phyloP scores from a whole-genome alignment of 106 monocot genomes.

The Dendrobium huoshanense region DNA sequence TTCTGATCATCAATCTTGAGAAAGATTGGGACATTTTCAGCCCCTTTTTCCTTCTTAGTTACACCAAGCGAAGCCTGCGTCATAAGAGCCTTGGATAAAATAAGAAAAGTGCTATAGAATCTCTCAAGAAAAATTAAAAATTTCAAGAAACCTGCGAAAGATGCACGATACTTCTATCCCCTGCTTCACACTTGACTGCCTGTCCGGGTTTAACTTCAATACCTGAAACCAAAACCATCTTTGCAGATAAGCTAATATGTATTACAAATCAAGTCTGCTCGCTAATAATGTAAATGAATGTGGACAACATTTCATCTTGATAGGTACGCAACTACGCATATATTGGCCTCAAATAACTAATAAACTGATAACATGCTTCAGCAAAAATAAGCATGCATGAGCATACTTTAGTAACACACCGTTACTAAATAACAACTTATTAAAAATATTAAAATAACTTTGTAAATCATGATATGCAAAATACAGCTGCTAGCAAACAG shows the following conservation, averaged over 20 bases:
- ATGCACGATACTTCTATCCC: constrained; percentile 28
- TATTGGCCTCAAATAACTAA: too few relatives aligned
- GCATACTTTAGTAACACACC: too few relatives aligned
- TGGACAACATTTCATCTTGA: too few relatives aligned
- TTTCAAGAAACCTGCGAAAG: constrained; percentile 37
- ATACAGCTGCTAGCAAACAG: too few relatives aligned
- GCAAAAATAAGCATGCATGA: too few relatives aligned
- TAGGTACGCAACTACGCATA: too few relatives aligned
- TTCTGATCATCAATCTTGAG: constrained; percentile 53
- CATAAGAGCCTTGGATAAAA: not conserved
- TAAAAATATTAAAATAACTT: too few relatives aligned
- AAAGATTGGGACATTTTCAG: constrained; percentile 37
- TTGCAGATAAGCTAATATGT: not conserved
- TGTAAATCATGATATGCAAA: too few relatives aligned
- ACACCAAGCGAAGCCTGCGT: constrained; percentile 59
- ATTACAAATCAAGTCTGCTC: too few relatives aligned
- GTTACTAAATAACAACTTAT: too few relatives aligned
- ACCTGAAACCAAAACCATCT: constrained; percentile 15
- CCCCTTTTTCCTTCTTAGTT: constrained; percentile 37
- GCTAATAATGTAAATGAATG: too few relatives aligned
- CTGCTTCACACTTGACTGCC: constrained; percentile 33
- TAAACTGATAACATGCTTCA: too few relatives aligned
- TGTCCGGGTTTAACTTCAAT: constrained; percentile 51
- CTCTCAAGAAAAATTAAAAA: not conserved
- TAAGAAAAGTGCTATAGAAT: not conserved